phyloP scores from a whole-genome alignment of 2,329 filamentous ascomycete species.

The Spiromastix sp. region DNA sequence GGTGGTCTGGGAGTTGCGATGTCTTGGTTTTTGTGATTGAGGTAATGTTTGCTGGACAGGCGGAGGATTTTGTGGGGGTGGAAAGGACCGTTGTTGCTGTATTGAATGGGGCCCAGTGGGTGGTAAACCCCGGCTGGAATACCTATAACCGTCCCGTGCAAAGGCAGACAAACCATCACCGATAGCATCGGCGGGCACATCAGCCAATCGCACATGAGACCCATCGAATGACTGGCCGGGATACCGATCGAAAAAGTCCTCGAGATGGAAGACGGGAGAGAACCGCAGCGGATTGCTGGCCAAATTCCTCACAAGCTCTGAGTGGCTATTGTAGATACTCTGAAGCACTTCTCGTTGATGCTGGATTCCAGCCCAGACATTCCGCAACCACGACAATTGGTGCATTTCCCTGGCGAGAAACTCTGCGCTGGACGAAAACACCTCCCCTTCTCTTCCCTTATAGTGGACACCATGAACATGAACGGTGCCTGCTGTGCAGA shows the following conservation, averaged over 20 bases:
- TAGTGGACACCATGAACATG: constrained; percentile 83
- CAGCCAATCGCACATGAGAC: constrained; percentile 60
- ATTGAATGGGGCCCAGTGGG: constrained; percentile 7
- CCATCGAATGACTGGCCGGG: constrained; percentile 62
- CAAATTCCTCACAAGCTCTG: constrained; percentile 65
- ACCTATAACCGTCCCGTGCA: constrained; percentile 6
- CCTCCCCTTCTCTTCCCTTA: constrained; percentile 50
- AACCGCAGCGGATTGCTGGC: constrained; percentile 61
- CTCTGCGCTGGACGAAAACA: constrained; percentile 55
- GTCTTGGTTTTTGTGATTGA: constrained; percentile 4
- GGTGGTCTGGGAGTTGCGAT: constrained; percentile 3
- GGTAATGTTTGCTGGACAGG: constrained; percentile 1
- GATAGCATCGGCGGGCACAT: constrained; percentile 52
- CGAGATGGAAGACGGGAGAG: constrained; percentile 69
- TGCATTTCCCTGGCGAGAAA: constrained; percentile 71
- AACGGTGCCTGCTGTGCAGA: constrained; percentile 77
- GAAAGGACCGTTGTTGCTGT: constrained; percentile 5
- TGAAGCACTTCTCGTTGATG: constrained; percentile 73
- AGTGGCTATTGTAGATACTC: constrained; percentile 66
- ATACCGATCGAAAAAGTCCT: constrained; percentile 82
- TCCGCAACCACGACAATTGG: constrained; percentile 63
- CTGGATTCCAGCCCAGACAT: constrained; percentile 66
- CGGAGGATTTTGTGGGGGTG: constrained; percentile 1
- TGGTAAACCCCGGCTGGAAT: constrained; percentile 5
- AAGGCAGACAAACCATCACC: constrained; percentile 31